Conservation (phyloP, 2,329 filamentous ascomycete species). For the Fusarium sp. region DNA sequence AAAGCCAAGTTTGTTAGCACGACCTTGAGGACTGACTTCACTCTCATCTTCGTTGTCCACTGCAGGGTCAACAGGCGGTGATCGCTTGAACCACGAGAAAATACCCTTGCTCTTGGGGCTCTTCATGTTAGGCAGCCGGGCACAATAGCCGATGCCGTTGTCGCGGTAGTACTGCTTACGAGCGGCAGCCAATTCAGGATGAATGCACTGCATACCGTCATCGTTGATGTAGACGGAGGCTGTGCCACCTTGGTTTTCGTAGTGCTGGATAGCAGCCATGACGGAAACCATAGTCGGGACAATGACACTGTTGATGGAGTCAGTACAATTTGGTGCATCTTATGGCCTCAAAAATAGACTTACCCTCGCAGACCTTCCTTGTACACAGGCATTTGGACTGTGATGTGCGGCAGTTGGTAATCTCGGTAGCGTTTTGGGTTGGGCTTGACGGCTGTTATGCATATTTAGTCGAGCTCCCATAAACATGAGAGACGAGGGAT, state of each 20-base stretch:
- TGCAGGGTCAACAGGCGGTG: constrained; percentile 40
- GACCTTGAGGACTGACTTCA: constrained; percentile 42
- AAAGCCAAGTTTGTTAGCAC: constrained; percentile 63
- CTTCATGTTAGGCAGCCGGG: constrained; percentile 63
- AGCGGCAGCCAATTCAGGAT: constrained; percentile 62
- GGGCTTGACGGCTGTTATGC: constrained; percentile 41
- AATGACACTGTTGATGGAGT: constrained; percentile 58
- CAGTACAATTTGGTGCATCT: background rate
- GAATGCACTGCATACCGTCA: constrained; percentile 75
- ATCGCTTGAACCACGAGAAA: constrained; percentile 58
- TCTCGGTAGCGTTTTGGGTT: constrained; percentile 46
- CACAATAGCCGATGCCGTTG: constrained; percentile 70
- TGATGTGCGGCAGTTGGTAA: constrained; percentile 61
- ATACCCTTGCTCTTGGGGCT: constrained; percentile 33
- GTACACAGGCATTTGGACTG: constrained; percentile 63
- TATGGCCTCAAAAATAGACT: background rate
- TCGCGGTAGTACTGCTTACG: constrained; percentile 71
- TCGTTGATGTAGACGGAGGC: constrained; percentile 79
- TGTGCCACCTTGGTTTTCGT: constrained; percentile 74
- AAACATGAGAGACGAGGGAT: rapidly evolving
- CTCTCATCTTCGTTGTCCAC: constrained; percentile 60
- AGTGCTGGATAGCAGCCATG: constrained; percentile 71
- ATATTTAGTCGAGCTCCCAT: background rate
- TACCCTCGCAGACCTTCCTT: constrained; percentile 54
- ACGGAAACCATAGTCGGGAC: constrained; percentile 69